Evolutionary conservation across 225 moss, liverwort and hornwort genomes (phyloP).

Genomic region (Neckera pumila): DNA sequence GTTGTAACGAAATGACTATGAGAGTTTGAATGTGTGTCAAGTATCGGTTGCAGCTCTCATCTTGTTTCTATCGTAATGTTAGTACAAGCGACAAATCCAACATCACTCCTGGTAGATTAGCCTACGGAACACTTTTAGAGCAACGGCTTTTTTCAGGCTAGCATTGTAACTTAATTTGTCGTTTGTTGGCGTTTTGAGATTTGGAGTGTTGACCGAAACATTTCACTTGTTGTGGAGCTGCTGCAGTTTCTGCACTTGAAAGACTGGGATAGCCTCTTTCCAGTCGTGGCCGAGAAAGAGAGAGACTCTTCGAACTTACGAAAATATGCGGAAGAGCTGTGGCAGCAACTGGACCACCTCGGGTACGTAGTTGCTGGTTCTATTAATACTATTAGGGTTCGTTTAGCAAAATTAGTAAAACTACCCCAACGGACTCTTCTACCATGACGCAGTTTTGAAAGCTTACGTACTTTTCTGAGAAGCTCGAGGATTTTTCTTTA

Average conservation of each 20-base stretch:
- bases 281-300: constrained; percentile 26
- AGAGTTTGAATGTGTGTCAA: background rate
- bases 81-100: background rate
- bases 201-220: background rate
- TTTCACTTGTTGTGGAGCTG: background rate
- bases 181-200: background rate
- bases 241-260: constrained; percentile 37
- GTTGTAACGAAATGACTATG: background rate
- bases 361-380: constrained; percentile 13
- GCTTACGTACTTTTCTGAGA: background rate
- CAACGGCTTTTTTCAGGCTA: background rate
- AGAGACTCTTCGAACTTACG: constrained; percentile 23
- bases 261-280: constrained; percentile 44
- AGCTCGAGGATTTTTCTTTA: background rate
- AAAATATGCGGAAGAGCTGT: constrained; percentile 35
- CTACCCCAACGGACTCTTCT: background rate
- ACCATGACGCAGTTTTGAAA: background rate
- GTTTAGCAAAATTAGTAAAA: background rate
- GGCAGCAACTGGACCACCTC: constrained; percentile 56
- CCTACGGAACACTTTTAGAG: background rate
- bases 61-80: background rate
- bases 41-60: background rate
- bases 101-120: background rate
- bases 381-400: background rate
- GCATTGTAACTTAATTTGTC: background rate